Evolutionary conservation across 176 grass and related monocot species (phyloP), one percentile per base, ranked within the genome.

Genomic region (Carex myosuroides): DNA sequence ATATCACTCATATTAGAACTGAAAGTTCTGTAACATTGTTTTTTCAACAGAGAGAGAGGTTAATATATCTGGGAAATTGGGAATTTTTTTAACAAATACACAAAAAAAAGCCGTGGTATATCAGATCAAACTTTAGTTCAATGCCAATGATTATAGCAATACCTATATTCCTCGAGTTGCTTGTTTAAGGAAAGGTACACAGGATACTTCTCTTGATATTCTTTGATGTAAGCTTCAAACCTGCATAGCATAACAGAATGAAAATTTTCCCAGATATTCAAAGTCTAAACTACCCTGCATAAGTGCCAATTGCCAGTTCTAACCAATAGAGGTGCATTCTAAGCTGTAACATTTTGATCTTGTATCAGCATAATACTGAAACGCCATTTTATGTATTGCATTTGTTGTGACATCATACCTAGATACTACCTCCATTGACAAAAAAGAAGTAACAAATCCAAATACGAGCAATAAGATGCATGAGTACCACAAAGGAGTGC

Each of bases 101-200:
- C 21, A 56, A 57, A 57, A n/a, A 4, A 7, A 52, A 33, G 13
- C 16, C 33, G 18, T 70, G 52, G 26, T 7, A 26, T 56, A 75
- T 71, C 5, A 78, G 73, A 78, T 55, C 48, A 56, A 57, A 57
- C 21, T 33, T 71, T 8, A 78, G 24, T 56, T 22, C 73, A 78
- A 78, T 33, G 5, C 13, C 13, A 17, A 24, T 4, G 4, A 35
- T 56, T 57, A 32, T 33, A 64, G 54, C 87, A 84, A 44, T 94
- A 94, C 95, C 70, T 79, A 52, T 88, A 94, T 93, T 98, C 94
- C 62, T 91, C 88, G 22, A 98, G 62, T 54, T 98, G 89, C 85
- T 77, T 85, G 83, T 85, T 92, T 84, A 98, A 87, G 85, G 87
- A 88, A 57, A 79, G 64, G 75, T 98, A 98, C n/a, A 85, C 92